phyloP scores from a whole-genome alignment of 305 asterid species.

The Plantago coronopus region DNA sequence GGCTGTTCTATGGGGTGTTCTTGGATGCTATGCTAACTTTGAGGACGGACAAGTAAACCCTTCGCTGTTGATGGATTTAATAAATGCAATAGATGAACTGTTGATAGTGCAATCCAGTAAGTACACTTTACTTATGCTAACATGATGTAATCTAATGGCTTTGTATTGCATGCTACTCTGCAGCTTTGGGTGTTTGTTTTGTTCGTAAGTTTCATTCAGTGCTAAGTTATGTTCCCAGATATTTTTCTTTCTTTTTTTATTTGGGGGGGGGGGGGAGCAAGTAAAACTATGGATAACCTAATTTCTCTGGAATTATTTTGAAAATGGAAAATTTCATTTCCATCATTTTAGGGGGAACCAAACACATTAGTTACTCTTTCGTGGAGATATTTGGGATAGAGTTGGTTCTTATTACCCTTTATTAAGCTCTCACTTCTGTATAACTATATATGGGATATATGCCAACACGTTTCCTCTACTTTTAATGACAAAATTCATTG shows the following conservation, averaged over 20 bases:
- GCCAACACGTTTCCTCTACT: constrained; percentile 10
- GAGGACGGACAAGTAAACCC: constrained; percentile 41
- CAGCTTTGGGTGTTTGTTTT: constrained; percentile 13
- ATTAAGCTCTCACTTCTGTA: constrained; percentile 10
- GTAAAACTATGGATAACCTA: too few species aligned
- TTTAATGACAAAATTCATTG: constrained; percentile 8
- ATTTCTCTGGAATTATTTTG: not conserved
- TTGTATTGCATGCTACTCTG: constrained; percentile 14
- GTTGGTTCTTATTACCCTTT: constrained; percentile 1
- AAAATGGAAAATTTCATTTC: not conserved
- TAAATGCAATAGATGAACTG: constrained; percentile 65
- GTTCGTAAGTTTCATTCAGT: not conserved
- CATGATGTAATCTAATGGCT: constrained; percentile 11
- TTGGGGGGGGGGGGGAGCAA: not conserved
- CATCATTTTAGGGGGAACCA: not conserved
- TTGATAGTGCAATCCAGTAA: constrained; percentile 54
- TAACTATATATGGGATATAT: not conserved
- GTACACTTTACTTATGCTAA: constrained; percentile 25
- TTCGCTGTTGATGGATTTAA: constrained; percentile 56
- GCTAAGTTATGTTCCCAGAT: not conserved
- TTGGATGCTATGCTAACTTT: constrained; percentile 61
- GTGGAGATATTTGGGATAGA: not conserved
- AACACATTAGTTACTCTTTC: not conserved
- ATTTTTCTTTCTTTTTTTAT: too few species aligned
- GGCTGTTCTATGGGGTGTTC: constrained; percentile 80